Base-by-base conservation (phyloP, 371 early-diverging fungal species). In the Mortierella sp. region DNA sequence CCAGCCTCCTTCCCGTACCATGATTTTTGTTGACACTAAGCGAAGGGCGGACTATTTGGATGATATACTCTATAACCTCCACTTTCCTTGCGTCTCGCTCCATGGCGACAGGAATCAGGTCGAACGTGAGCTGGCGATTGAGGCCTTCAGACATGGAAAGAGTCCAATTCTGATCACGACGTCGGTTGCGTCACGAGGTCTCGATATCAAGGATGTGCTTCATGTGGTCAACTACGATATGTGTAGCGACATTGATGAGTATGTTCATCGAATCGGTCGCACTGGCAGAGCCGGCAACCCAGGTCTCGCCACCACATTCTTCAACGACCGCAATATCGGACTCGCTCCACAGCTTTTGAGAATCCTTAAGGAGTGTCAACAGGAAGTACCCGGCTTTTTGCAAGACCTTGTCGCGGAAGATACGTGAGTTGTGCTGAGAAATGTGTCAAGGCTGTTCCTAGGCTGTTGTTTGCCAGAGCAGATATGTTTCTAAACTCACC, bases 121-220 rank as follows among this genome's bases (percentile, higher is more conserved):
- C 44, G 94, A 94, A 79, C 89, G 98, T 49, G 96, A 95, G 79
- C 80, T 80, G 49, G 93, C 93, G 1, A 80, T 95, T 14, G 60
- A 82, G 21, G 85, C 87, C 24, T 98, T 96, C 87, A 90, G 47
- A 26, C 17, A 31, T 26, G 93, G 91, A 21, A 79, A 82, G 19
- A 89, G 90, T 42, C 93, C 93, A 6, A 89, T 96, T 50, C 72
- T 98, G 41, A 92, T 97, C 44, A 95, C 95, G 17, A 98, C 97
- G 4, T 94, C 95, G 37, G 93, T 98, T 11, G 97, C 94, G 53
- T 90, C 96, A 34, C 87, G 98, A 79, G 98, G 98, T 63, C 78
- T 95, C 44, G 96, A 97, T 82, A 89, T 97, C 42, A 86, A 87
- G 56, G 86, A 92, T 58, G 88, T 95, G 41, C 87, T 89, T 68